These are phyloP conservation scores for Manihot esculenta DNA, from an alignment of 441 rosid species.

Conservation along the genomic window DNA sequence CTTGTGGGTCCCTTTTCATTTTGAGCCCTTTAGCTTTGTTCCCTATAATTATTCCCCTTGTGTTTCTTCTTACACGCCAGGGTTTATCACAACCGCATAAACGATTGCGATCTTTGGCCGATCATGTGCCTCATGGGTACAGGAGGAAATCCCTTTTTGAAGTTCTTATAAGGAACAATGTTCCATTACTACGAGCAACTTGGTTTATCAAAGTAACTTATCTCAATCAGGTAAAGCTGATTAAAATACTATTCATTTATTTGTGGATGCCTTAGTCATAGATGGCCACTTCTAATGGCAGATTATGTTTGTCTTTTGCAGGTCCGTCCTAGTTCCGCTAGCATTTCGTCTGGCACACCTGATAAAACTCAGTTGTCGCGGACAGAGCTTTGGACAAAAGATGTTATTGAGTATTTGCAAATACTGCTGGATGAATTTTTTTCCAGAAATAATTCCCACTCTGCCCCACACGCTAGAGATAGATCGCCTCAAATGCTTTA, in stretches of 20 bases:
- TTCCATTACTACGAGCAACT: slow-evolving; percentile 94
- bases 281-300: slow-evolving; percentile 20
- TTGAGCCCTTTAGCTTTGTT: neutral
- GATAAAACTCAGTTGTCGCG: slow-evolving; percentile 78
- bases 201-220: slow-evolving; percentile 97
- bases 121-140: slow-evolving; percentile 87
- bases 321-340: slow-evolving; percentile 69
- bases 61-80: slow-evolving; percentile 39
- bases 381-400: slow-evolving; percentile 96
- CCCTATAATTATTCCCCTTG: slow-evolving; percentile 4
- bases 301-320: slow-evolving; percentile 45
- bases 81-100: slow-evolving; percentile 92
- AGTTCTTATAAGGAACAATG: slow-evolving; percentile 91
- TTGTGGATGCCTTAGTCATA: neutral
- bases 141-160: slow-evolving; percentile 78
- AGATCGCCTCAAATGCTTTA: slow-evolving; percentile 70
- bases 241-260: slow-evolving; percentile 7
- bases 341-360: slow-evolving; percentile 62
- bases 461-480: slow-evolving; percentile 64
- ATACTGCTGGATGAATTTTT: slow-evolving; percentile 76
- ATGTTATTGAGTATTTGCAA: slow-evolving; percentile 91
- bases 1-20: neutral
- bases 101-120: slow-evolving; percentile 80
- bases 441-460: slow-evolving; percentile 58
- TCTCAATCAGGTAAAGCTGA: slow-evolving; percentile 82